Evolutionary conservation across 2,329 filamentous ascomycete genomes (phyloP).

Genomic region (Apiospora pterosperma): DNA sequence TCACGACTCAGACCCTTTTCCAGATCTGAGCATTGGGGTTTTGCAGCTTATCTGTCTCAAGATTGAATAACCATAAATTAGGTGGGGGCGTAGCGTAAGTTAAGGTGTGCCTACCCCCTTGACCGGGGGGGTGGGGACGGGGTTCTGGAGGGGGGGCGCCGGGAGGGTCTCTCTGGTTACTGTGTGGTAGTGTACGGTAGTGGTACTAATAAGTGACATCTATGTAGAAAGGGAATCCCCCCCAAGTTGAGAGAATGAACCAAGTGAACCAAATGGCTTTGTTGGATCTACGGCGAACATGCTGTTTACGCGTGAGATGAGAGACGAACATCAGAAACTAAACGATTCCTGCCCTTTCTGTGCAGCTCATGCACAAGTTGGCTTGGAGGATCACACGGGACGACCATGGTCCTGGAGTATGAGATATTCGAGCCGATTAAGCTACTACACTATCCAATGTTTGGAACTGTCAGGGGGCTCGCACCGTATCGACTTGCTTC

Average conservation of each 20-base stretch:
- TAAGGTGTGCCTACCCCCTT: not conserved
- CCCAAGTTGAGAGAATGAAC: too few species aligned
- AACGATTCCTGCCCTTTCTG: not conserved
- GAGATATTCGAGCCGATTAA: constrained; percentile 2
- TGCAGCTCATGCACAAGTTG: too few species aligned
- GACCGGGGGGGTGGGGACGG: not conserved
- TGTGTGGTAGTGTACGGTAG: too few species aligned
- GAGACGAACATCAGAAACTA: not conserved
- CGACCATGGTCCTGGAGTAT: not conserved
- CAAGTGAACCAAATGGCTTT: too few species aligned
- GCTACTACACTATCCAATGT: not conserved
- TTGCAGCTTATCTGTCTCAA: not conserved
- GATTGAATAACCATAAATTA: not conserved
- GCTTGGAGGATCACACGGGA: not conserved
- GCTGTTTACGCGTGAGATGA: not conserved
- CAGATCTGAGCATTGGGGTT: too few species aligned
- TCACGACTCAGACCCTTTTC: not conserved
- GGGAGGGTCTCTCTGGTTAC: not conserved
- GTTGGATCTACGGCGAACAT: not conserved
- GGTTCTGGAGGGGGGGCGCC: too few species aligned
- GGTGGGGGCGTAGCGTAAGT: not conserved
- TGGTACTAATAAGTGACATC: too few species aligned
- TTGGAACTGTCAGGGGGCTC: constrained; percentile 8
- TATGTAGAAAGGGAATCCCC: too few species aligned
- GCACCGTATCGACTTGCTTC: constrained; percentile 34